Conservation (phyloP, 2,329 filamentous ascomycete genomes). For the Fusarium sp. region DNA sequence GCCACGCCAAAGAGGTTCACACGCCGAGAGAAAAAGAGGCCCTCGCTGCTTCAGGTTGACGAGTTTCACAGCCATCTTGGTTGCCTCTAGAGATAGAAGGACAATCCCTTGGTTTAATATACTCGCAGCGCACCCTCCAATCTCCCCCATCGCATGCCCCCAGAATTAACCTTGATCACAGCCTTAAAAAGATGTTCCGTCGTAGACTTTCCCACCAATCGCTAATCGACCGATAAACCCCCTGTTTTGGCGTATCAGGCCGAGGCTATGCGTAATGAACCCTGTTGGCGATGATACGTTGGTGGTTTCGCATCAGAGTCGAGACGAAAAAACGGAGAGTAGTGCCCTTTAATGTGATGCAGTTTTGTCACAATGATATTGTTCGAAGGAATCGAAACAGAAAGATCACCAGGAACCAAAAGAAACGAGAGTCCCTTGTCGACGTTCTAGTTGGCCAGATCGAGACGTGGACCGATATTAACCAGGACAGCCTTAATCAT, state of each 20-base stretch:
- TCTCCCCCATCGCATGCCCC: not conserved
- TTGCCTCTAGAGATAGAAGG: not conserved
- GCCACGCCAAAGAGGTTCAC: not conserved
- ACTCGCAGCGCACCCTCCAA: conserved; percentile 5
- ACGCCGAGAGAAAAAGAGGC: not conserved
- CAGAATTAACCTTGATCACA: conserved; percentile 5
- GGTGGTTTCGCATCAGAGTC: conserved; percentile 23
- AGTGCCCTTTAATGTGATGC: not conserved
- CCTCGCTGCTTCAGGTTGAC: conserved; percentile 4
- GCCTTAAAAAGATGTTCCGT: not conserved
- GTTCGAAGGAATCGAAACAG: not conserved
- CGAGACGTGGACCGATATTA: not conserved
- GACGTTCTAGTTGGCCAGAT: not conserved
- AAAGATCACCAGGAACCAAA: not conserved
- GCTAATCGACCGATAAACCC: not conserved
- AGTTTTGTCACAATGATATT: not conserved
- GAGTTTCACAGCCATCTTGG: not conserved
- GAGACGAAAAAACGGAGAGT: conserved; percentile 16
- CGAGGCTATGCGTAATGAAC: conserved; percentile 3
- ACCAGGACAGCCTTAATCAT: not conserved
- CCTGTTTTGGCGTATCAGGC: not conserved
- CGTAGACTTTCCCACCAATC: conserved; percentile 5
- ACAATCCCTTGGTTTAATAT: conserved; percentile 10
- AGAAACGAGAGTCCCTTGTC: not conserved
- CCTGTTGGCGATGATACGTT: conserved; percentile 33